These are phyloP conservation scores for Nigrospora osmanthi DNA, from an alignment of 2,329 filamentous ascomycete genomes.

Conservation along the genomic window DNA sequence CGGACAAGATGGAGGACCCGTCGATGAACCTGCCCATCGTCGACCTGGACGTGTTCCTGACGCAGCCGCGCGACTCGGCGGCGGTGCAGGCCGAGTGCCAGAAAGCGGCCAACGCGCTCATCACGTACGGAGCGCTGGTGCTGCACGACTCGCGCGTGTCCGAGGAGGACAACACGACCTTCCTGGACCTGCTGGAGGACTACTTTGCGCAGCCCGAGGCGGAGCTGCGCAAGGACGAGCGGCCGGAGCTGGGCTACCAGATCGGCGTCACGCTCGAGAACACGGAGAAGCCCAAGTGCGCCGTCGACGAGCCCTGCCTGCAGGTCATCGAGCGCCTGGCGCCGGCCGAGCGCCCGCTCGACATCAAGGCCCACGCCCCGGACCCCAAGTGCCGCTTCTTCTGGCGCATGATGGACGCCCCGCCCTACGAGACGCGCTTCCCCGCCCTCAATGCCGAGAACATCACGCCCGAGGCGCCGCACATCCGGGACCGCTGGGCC, in stretches of 20 bases:
- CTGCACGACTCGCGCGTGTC: slow-evolving; percentile 53
- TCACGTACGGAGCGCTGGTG: slow-evolving; percentile 52
- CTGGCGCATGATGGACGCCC: slow-evolving; percentile 48
- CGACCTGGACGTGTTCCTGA: slow-evolving; percentile 50
- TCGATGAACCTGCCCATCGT: slow-evolving; percentile 51
- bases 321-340: slow-evolving; percentile 46
- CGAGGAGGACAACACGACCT: slow-evolving; percentile 45
- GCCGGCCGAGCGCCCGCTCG: slow-evolving; percentile 47
- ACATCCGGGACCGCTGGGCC: slow-evolving; percentile 42
- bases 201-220: slow-evolving; percentile 52
- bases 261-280: slow-evolving; percentile 55
- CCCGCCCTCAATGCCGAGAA: slow-evolving; percentile 48
- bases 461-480: slow-evolving; percentile 40
- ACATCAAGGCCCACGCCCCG: slow-evolving; percentile 46
- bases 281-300: slow-evolving; percentile 57
- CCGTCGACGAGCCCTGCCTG: slow-evolving; percentile 53
- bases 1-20: background rate
- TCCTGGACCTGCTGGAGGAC: slow-evolving; percentile 56
- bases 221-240: slow-evolving; percentile 40
- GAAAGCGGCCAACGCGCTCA: slow-evolving; percentile 46
- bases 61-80: slow-evolving; percentile 30
- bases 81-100: slow-evolving; percentile 42
- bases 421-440: slow-evolving; percentile 47
- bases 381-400: slow-evolving; percentile 59
- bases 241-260: slow-evolving; percentile 51